Evolutionary conservation across 495 filamentous ascomycete species (phyloP).

Genomic region (Neurospora cerealis): DNA sequence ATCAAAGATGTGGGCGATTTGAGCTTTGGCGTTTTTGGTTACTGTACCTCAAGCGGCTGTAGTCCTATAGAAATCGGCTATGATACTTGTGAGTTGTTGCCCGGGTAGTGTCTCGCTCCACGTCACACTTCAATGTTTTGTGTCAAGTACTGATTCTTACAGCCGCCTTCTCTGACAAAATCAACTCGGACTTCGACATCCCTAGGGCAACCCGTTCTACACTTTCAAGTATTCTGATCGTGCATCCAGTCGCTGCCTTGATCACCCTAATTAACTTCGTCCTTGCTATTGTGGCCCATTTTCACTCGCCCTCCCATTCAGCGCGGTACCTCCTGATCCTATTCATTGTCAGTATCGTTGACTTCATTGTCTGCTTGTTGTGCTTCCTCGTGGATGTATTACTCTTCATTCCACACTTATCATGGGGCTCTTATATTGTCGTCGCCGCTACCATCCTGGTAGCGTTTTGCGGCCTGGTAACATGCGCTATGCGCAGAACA

Average conservation of each 20-base stretch:
- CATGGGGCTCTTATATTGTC: constrained; percentile 93
- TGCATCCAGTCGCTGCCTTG: constrained; percentile 85
- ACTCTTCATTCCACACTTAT: constrained; percentile 86
- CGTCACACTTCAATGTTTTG: not conserved
- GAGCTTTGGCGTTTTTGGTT: constrained; percentile 90
- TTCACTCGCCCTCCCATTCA: constrained; percentile 87
- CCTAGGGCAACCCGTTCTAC: constrained; percentile 64
- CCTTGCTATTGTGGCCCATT: constrained; percentile 71
- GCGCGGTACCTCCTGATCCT: constrained; percentile 75
- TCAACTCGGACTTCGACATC: constrained; percentile 55
- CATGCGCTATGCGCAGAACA: constrained; percentile 94
- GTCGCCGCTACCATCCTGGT: constrained; percentile 84
- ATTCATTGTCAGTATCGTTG: constrained; percentile 76
- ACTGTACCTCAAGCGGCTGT: constrained; percentile 56
- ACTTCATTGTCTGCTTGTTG: constrained; percentile 72
- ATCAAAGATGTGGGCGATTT: constrained; percentile 32
- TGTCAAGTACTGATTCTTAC: not conserved
- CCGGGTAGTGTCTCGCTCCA: not conserved
- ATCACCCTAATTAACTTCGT: constrained; percentile 76
- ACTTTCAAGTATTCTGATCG: constrained; percentile 82
- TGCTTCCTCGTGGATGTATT: constrained; percentile 94
- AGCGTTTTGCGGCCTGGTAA: constrained; percentile 71
- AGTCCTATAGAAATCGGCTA: constrained; percentile 77
- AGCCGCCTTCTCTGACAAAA: not conserved
- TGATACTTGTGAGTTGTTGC: constrained; percentile 57